These are phyloP conservation scores for Pleurotus cornucopiae DNA, from an alignment of 768 basidiomycete species.

Conservation along the genomic window DNA sequence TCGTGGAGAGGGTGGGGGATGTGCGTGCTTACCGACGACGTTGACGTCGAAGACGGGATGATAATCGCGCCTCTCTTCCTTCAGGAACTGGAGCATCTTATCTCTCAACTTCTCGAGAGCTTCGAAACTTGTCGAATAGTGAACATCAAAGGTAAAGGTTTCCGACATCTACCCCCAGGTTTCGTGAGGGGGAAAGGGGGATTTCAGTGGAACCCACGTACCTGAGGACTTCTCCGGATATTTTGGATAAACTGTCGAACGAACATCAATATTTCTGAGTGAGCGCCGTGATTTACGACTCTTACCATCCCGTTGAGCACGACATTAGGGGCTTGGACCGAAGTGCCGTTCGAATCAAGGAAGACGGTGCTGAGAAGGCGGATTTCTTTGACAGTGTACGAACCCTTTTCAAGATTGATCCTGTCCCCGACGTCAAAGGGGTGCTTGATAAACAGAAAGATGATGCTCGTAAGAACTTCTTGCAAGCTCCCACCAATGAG, in stretches of 20 bases:
- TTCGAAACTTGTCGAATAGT: conserved; percentile 74
- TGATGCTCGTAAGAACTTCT: conserved; percentile 80
- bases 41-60: conserved; percentile 70
- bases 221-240: conserved; percentile 67
- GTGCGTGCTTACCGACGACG: conserved; percentile 45
- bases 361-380: conserved; percentile 76
- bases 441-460: conserved; percentile 88
- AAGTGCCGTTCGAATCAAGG: conserved; percentile 51
- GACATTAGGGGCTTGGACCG: conserved; percentile 72
- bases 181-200: neutral
- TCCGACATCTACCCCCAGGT: conserved; percentile 57
- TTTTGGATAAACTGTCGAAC: conserved; percentile 60
- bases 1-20: neutral
- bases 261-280: conserved; percentile 2
- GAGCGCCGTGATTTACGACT: neutral
- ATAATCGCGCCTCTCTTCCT: conserved; percentile 70
- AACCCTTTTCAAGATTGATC: conserved; percentile 46
- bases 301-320: conserved; percentile 52
- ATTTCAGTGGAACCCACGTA: conserved; percentile 17
- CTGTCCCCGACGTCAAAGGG: conserved; percentile 82
- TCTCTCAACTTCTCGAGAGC: conserved; percentile 72
- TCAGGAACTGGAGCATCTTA: conserved; percentile 78
- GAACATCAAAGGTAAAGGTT: conserved; percentile 77
- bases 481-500: conserved; percentile 78
- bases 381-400: conserved; percentile 86